Base-by-base conservation (phyloP, 1,139 yeast genomes). In the Candida sanyaensis region DNA sequence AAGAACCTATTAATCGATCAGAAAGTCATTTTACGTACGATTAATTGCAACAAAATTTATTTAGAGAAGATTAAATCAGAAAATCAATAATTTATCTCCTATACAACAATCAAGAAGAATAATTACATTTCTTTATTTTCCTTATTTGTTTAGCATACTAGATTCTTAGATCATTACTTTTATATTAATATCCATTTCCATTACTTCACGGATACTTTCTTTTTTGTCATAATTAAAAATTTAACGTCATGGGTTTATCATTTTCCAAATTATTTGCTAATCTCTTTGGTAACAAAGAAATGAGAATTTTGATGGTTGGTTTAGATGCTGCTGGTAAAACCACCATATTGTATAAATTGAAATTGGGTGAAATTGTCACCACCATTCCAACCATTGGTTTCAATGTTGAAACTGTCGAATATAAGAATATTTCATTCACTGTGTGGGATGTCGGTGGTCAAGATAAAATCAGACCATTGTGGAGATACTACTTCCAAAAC, bases 381-480 rank as follows among this genome's bases (percentile, higher is more conserved):
- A 70, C 75, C 31, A 69, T 70, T 50, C 75, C 75, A 55, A 70
- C 75, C 46, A 70, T 70, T 56, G 75, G 75, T 41, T 70, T 70
- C 59, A 70, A 70, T 51, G 75, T 70, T 49, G 75, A 70, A 59
- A 70, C 75, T 31, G 75, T 70, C 48, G 75, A 70, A 55, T 70
- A 70, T 60, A 70, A 70, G 59, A 70, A 70, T 61, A 70, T 70
- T 56, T 65, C 73, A 37, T 70, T 70, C 55, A 70, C 75, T 12
- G 75, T 70, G 37, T 70, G 75, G 75, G 75, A 70, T 62, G 75
- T 70, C 48, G 75, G 75, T 68, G 75, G 75, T 62, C 75, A 70
- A 60, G 73, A 69, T 56, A 70, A 69, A 58, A 70, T 70, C 53
- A 64, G 75, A 62, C 75, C 75, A 44, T 69, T 70, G 56, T 70